Percentiles rank a stretch among this genome's conserved stretches.
Evolutionary conservation across 2,329 filamentous ascomycete species (phyloP).

Genomic region (Coleophoma eucalyptorum): DNA sequence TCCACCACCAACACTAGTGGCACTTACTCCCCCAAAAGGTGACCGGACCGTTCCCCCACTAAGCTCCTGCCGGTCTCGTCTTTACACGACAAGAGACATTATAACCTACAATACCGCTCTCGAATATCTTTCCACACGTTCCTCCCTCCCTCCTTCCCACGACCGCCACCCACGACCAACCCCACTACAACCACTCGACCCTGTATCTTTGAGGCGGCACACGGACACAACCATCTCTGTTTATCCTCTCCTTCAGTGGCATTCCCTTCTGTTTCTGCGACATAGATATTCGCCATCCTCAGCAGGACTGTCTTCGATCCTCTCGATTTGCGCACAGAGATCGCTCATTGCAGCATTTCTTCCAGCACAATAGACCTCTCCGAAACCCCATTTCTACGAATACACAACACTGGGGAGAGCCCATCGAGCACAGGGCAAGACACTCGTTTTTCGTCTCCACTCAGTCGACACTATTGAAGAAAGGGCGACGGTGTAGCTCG

Average conservation of each 20-base stretch:
- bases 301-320: not conserved
- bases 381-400: not conserved
- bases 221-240: not conserved
- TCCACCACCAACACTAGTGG: not conserved
- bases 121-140: not conserved
- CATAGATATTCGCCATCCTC: not conserved
- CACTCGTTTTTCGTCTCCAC: not conserved
- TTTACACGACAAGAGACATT: no score
- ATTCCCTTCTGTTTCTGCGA: no score
- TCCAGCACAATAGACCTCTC: not conserved
- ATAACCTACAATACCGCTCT: not conserved
- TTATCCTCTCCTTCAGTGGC: no score
- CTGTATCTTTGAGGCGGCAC: not conserved
- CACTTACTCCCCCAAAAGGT: not conserved
- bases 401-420: no score
- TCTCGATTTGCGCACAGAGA: not conserved
- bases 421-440: constrained; percentile 4
- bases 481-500: no score
- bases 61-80: no score
- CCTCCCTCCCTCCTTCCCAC: not conserved
- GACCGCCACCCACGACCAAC: not conserved
- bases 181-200: not conserved
- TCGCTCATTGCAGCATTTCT: not conserved
- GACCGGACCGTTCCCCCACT: constrained; percentile 1
- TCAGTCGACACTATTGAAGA: no score